Conservation (phyloP, 2,329 filamentous ascomycete genomes). For the Knoxdaviesia capensis region DNA sequence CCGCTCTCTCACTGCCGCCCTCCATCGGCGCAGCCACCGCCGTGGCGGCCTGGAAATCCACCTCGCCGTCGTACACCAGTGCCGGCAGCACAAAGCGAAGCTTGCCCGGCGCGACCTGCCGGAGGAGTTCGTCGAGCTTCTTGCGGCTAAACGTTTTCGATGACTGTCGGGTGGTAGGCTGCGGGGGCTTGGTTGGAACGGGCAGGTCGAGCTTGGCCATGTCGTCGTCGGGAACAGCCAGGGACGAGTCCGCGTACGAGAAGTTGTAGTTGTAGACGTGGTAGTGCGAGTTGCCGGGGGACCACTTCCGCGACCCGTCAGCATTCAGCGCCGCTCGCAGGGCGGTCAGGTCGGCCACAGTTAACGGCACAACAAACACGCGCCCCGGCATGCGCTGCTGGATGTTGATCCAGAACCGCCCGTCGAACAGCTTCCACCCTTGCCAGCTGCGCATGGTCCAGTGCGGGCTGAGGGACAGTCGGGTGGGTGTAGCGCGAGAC, state of each 20-base stretch:
- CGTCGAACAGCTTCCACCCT: slow-evolving; percentile 29
- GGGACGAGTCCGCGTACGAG: too few relatives aligned
- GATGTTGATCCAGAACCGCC: slow-evolving; percentile 39
- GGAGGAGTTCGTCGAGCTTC: slow-evolving; percentile 21
- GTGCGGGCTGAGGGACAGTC: too few relatives aligned
- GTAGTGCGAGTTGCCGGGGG: too few relatives aligned
- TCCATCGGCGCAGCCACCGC: neutral
- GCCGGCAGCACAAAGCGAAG: slow-evolving; percentile 33
- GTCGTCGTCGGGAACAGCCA: too few relatives aligned
- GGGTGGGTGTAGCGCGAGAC: too few relatives aligned
- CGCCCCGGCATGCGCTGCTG: slow-evolving; percentile 19
- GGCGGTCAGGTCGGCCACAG: slow-evolving; percentile 19
- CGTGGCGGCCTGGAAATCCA: neutral
- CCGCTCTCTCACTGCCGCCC: slow-evolving; percentile 4
- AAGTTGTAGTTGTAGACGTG: too few relatives aligned
- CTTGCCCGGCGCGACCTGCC: slow-evolving; percentile 31
- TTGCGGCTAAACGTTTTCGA: slow-evolving; percentile 4
- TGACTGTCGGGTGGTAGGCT: too few relatives aligned
- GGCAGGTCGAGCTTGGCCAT: too few relatives aligned
- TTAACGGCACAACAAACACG: slow-evolving; percentile 25
- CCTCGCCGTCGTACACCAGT: slow-evolving; percentile 19
- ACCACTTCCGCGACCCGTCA: slow-evolving; percentile 4
- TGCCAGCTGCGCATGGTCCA: slow-evolving; percentile 7
- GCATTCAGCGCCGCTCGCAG: slow-evolving; percentile 23
- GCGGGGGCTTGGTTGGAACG: too few relatives aligned